phyloP scores from a whole-genome alignment of 1,139 yeast genomes.

The Candida sp. region DNA sequence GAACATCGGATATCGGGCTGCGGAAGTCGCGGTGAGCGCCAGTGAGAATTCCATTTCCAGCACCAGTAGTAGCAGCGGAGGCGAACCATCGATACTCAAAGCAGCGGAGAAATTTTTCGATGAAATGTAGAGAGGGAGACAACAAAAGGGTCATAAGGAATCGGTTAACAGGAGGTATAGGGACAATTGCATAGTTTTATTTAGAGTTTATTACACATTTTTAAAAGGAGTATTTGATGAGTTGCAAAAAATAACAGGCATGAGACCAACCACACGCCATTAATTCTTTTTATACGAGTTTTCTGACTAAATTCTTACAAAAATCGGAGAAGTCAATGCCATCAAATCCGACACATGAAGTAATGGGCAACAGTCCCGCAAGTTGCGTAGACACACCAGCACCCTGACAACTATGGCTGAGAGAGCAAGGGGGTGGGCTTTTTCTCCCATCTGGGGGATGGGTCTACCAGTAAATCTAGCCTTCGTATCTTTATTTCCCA shows the following conservation, averaged over 20 bases:
- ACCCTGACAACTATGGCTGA: too few relatives aligned
- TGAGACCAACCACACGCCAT: background rate
- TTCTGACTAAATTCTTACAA: background rate
- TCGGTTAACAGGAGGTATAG: background rate
- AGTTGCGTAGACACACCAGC: background rate
- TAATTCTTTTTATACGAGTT: background rate
- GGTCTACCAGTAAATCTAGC: too few relatives aligned
- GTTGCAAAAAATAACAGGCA: background rate
- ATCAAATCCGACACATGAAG: background rate
- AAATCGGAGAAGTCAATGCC: background rate
- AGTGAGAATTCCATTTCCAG: background rate
- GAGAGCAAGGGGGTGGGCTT: too few relatives aligned
- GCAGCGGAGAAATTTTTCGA: slow-evolving; percentile 31
- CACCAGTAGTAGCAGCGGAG: slow-evolving; percentile 2
- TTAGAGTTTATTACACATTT: background rate
- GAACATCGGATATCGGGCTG: background rate
- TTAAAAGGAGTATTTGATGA: background rate
- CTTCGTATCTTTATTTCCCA: too few relatives aligned
- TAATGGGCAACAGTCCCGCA: background rate
- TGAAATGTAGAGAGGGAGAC: background rate
- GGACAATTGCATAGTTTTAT: background rate
- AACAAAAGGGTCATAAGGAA: background rate
- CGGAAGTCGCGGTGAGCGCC: background rate
- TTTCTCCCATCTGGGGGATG: too few relatives aligned
- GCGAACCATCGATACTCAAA: slow-evolving; percentile 20